Evolutionary conservation across 2,329 filamentous ascomycete species (phyloP), one percentile per base, ranked within the genome.

Genomic region (Exophiala spinifera): DNA sequence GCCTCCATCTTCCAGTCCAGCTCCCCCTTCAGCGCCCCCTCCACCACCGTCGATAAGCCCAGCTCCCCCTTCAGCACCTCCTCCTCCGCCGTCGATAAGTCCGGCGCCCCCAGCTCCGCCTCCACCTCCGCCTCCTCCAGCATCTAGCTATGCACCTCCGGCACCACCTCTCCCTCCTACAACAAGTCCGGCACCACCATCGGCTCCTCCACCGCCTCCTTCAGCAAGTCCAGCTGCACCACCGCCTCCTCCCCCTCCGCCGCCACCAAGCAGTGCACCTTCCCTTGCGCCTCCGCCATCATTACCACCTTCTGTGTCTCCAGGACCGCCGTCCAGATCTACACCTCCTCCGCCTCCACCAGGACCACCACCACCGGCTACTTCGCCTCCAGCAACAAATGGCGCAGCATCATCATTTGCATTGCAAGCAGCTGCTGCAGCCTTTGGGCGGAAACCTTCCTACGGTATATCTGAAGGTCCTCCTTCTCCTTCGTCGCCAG

Each of bases 361-460:
- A 40, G 64, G 56, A 13, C 53, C 53, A 15, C 57, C 60, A 48
- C 63, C 69, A 46, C 53, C 68, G 42, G 63, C 66, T 34, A 64
- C 65, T 40, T 65, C 72, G 25, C 76, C 75, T 56, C 74, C 60
- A 65, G 70, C 52, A 15, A 57, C 57, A 19, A 60, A 60, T 34
- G 57, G 57, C 17, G 49, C 50, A 62, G 71, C 62, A 61, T 70
- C 71, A 34, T 81, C 78, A 19, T 73, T 84, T 61, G 82, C 82
- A 34, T 76, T 80, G 65, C 78, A 80, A 70, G 81, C 82, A 53
- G 81, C 82, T 17, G 72, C 79, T 51, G 81, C 81, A 56, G 81
- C 81, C 13, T 79, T 83, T 64, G 74, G 78, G 39, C 69, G 55
- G 28, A 60, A 61, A n/a, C 63, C 67, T 31, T 61, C 68, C 40